phyloP scores from a whole-genome alignment of 1,139 yeast species.

The Sugiyamaella pinicola region DNA sequence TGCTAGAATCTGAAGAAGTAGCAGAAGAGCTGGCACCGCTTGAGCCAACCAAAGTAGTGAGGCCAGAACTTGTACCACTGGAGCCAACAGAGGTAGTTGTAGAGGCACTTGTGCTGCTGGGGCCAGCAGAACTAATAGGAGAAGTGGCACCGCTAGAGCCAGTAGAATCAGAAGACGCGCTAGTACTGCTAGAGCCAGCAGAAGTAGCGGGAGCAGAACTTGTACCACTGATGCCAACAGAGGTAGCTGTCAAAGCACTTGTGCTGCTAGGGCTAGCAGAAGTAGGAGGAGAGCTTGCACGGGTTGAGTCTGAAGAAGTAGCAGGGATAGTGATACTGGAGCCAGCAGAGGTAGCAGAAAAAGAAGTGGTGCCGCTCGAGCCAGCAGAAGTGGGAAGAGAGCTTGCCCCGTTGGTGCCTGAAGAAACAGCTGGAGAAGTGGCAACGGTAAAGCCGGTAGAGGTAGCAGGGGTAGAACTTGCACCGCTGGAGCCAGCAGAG shows the following conservation, averaged over 20 bases:
- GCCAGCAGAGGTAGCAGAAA: background rate
- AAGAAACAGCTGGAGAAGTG: background rate
- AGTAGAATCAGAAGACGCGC: slow-evolving; percentile 10
- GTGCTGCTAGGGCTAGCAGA: slow-evolving; percentile 13
- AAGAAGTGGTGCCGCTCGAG: background rate
- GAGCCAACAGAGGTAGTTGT: background rate
- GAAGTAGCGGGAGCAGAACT: slow-evolving; percentile 6
- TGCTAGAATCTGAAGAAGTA: background rate
- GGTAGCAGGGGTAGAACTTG: background rate
- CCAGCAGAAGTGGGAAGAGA: background rate
- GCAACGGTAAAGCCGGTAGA: too few species aligned
- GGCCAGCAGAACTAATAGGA: background rate
- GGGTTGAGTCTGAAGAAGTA: background rate
- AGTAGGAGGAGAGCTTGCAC: slow-evolving; percentile 1
- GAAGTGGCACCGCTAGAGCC: slow-evolving; percentile 4
- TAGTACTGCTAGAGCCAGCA: too few species aligned
- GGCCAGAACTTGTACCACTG: too few species aligned
- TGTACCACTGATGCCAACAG: too few species aligned
- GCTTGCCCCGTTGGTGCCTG: background rate
- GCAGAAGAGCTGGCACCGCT: background rate
- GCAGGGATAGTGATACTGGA: background rate
- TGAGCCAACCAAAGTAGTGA: background rate
- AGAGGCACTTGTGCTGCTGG: slow-evolving; percentile 1
- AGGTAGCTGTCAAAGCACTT: slow-evolving; percentile 6
- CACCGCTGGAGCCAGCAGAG: slow-evolving; percentile 1